Base-by-base conservation (phyloP, 176 grass and related monocot genomes). In the Oryza brachyantha region DNA sequence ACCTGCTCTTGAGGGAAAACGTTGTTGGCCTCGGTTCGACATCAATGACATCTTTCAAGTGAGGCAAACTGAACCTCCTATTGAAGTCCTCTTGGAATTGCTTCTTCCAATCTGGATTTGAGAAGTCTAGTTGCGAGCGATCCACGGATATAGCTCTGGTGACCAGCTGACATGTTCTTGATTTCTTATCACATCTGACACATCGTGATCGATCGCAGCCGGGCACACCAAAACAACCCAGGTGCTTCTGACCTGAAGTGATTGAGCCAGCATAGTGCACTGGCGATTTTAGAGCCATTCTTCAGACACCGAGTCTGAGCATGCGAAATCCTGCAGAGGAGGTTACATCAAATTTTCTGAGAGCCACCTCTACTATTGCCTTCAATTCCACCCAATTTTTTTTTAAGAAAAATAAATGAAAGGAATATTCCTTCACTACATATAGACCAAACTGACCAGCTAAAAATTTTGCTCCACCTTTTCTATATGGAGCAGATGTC, bases 1-100 rank as follows among this genome's bases (percentile, higher is more conserved):
- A 95, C 96, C 96, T 93, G 74, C 80, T 87, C 67, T 93, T 98
- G 21, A 93, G 85, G 21, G 92, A 98, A 84, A 98, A 98, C 24
- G 96, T 91, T 25, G 96, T 98, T 63, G 75, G 83, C 79, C 88
- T 89, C 0, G 96, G 78, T 67, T 94, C 69, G 31, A 93, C 81
- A 79, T 94, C 75, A 75, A 98, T 87, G 74, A 98, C 74, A 69
- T 98, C 89, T 65, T 71, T 87, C 81, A 98, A 86, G 79, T 95
- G 96, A 6, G 96, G 90, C 75, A 98, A 98, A 78, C 74, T 93
- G 84, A 93, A 98, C 60, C 81, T 61, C 84, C 28, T 81, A 83
- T 93, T 40, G 38, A 95, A 94, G 68, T 98, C 92, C 85, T 94
- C 90, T 76, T 93, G 85, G 70, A 93, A 88, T 73, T 93, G 90